Evolutionary conservation across 805 yeast genomes (phyloP), one percentile per base, ranked within the genome.

Genomic region (Candida golubevii): DNA sequence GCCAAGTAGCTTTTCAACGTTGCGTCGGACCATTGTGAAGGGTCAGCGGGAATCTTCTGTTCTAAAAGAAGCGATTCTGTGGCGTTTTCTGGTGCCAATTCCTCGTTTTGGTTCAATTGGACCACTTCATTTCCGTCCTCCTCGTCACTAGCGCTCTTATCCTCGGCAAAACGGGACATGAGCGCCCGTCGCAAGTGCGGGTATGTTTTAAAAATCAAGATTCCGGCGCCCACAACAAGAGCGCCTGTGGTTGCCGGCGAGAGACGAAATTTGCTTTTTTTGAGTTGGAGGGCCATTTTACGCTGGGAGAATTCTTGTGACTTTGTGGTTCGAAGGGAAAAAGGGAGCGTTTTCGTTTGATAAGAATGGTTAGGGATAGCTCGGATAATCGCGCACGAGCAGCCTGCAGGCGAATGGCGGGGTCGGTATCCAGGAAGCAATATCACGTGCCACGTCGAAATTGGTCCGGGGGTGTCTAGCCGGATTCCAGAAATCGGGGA

Each of bases 181-280:
- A 66, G 31, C 10, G 59, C 45, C n/a, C 60, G 48, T 43, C 59
- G 60, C 35, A 76, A 58, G 49, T 77, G 80, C n/a, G 82, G 82
- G 47, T 67, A 77, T 5, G 79, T 77, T 42, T 66, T 66, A 45
- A 77, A 59, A 8, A 75, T 47, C 6, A 77, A 36, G 26, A 67
- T 58, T 0, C 74, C 62, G 4, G 74, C 71, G 23, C 78, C 78
- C 10, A 75, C 41, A 4, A 72, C 51, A 10, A 67, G 69, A 0
- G 71, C 72, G 8, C 78, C 69, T 2, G 77, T 62, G 4, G 76
- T 61, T 4, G 66, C 57, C 1, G 49, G 35, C 8, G 59, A 44
- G 3, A 57, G 39, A 34, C 51, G 51, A 42, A 48, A 53, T 27
- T 47, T 50, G 27, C 51, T 42, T 33, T 40, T 58, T 27, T 49